Evolutionary conservation across 2,329 filamentous ascomycete species (phyloP).

Genomic region (Aspergillus transmontanensis): DNA sequence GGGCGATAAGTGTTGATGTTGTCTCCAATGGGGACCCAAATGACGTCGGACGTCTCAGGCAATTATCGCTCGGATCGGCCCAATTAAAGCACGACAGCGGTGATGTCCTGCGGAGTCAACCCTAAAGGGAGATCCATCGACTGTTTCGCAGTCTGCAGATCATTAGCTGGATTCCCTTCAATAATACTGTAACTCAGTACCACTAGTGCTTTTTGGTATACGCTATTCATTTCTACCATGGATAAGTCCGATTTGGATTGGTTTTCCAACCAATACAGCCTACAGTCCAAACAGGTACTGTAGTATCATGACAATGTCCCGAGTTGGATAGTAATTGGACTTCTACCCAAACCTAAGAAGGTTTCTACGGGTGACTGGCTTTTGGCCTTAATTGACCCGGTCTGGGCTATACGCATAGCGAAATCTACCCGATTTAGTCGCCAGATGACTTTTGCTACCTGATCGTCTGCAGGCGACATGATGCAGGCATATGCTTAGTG

Average conservation of each 20-base stretch:
- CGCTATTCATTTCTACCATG: background rate
- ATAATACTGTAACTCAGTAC: background rate
- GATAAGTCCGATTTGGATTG: background rate
- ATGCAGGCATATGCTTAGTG: background rate
- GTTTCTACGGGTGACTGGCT: background rate
- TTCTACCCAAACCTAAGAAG: background rate
- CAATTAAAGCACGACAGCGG: background rate
- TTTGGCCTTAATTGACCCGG: too few relatives aligned
- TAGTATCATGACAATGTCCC: background rate
- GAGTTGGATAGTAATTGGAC: background rate
- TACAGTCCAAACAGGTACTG: background rate
- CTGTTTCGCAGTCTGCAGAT: constrained; percentile 4
- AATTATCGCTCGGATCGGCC: background rate
- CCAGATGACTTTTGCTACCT: constrained; percentile 10
- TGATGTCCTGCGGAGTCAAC: constrained; percentile 1
- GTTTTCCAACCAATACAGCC: background rate
- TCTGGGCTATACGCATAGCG: background rate
- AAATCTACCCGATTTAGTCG: constrained; percentile 5
- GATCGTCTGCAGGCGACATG: constrained; percentile 5
- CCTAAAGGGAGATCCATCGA: background rate
- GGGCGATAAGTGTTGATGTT: background rate
- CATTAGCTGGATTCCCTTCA: background rate
- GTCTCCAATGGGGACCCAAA: background rate
- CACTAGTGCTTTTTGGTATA: background rate
- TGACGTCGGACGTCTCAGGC: constrained; percentile 4